Evolutionary conservation across 305 asterid genomes (phyloP).

Genomic region (Andrographis paniculata): DNA sequence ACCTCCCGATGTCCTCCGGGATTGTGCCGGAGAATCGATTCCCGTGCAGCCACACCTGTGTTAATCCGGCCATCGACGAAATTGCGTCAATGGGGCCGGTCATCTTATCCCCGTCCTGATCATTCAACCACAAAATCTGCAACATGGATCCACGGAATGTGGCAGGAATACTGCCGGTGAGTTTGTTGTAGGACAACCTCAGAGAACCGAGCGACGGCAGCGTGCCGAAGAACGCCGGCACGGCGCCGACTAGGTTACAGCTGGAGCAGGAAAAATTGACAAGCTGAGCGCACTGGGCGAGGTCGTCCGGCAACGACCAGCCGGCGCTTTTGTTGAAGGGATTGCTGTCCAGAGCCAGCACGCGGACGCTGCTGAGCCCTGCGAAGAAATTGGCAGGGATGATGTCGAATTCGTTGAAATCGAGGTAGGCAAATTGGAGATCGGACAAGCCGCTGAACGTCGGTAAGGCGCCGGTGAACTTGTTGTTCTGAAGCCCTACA

Average conservation of each 20-base stretch:
- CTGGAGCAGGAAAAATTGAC: constrained; percentile 55
- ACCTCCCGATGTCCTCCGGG: constrained; percentile 53
- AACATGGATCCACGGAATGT: constrained; percentile 48
- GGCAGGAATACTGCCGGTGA: constrained; percentile 47
- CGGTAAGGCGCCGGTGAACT: constrained; percentile 51
- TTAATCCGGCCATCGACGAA: constrained; percentile 45
- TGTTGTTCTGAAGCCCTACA: constrained; percentile 65
- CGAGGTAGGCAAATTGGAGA: constrained; percentile 56
- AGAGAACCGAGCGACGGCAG: constrained; percentile 45
- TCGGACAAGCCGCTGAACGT: constrained; percentile 65
- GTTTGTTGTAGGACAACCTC: constrained; percentile 43
- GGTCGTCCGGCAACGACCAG: constrained; percentile 55
- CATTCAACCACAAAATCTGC: constrained; percentile 73
- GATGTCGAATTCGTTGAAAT: constrained; percentile 50
- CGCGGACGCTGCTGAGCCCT: constrained; percentile 47
- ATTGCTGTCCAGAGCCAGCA: constrained; percentile 58
- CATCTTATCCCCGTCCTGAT: constrained; percentile 60
- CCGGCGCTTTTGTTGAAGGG: constrained; percentile 59
- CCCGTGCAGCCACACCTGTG: constrained; percentile 63
- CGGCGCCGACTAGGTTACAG: constrained; percentile 57
- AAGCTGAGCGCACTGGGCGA: constrained; percentile 51
- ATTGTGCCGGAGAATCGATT: constrained; percentile 58
- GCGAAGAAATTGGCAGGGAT: constrained; percentile 65
- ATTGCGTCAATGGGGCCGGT: constrained; percentile 50
- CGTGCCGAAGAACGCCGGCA: constrained; percentile 63